Evolutionary conservation across 352 stramenopile genomes (phyloP).

Genomic region (Phytophthora foliorum): DNA sequence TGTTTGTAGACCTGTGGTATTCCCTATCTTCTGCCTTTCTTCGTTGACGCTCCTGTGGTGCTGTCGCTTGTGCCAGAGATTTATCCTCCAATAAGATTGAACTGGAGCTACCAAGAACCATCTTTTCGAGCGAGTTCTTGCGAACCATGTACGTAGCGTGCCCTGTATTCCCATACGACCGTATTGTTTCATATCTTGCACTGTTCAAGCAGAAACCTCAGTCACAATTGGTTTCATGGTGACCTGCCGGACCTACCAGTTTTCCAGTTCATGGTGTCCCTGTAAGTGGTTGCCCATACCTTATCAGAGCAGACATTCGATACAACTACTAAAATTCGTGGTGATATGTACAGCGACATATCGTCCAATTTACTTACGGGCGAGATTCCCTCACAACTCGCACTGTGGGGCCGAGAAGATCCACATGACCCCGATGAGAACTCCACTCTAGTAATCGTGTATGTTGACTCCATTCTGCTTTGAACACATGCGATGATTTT

Average conservation of each 20-base stretch:
- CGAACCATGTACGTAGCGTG: constrained; percentile 53
- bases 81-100: constrained; percentile 58
- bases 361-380: constrained; percentile 64
- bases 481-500: background rate
- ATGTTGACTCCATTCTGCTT: constrained; percentile 12
- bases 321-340: constrained; percentile 2
- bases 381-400: constrained; percentile 44
- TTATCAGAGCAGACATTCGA: background rate
- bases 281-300: constrained; percentile 43
- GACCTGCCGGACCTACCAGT: constrained; percentile 35
- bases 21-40: background rate
- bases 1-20: constrained; percentile 31
- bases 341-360: constrained; percentile 48
- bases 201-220: constrained; percentile 52
- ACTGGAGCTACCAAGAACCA: constrained; percentile 36
- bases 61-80: constrained; percentile 38
- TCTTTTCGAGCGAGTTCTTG: constrained; percentile 62
- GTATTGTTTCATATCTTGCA: constrained; percentile 7
- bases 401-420: constrained; percentile 55
- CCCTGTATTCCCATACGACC: background rate
- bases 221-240: constrained; percentile 59
- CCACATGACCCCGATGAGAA: constrained; percentile 61
- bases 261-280: constrained; percentile 46
- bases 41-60: background rate
- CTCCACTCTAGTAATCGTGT: constrained; percentile 57